Percentiles rank a stretch among this genome's conserved stretches.
phyloP scores from a whole-genome alignment of 441 rosid species.

The Adansonia gregorii region DNA sequence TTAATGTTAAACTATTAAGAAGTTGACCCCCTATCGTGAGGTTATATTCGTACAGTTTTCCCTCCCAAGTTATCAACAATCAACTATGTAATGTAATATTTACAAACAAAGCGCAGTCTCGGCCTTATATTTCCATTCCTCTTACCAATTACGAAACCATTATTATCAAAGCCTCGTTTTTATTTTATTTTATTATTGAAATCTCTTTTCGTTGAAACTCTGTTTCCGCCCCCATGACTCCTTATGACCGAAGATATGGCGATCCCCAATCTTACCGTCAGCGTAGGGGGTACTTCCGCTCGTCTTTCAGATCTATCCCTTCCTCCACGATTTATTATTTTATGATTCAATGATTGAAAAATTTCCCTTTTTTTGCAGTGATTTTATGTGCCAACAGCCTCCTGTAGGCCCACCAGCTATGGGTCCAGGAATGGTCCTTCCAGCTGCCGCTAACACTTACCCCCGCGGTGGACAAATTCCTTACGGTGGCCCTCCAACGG shows the following conservation, averaged over 20 bases:
- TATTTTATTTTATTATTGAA: background rate
- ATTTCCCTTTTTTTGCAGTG: constrained; percentile 44
- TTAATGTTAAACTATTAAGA: no score
- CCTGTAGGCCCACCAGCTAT: constrained; percentile 38
- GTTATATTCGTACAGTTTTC: no score
- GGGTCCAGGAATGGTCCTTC: constrained; percentile 35
- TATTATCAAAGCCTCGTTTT: no score
- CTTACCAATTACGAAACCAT: background rate
- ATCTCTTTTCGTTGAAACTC: background rate
- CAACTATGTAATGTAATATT: no score
- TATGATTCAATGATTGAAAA: background rate
- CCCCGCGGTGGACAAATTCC: constrained; percentile 49
- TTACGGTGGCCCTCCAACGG: constrained; percentile 54
- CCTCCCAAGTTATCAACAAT: no score
- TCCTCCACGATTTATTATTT: background rate
- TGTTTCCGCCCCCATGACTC: constrained; percentile 48
- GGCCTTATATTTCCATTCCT: background rate
- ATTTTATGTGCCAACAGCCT: constrained; percentile 47
- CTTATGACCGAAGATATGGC: constrained; percentile 67
- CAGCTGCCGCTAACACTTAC: constrained; percentile 40
- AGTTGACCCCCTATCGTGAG: no score
- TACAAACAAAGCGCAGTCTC: background rate
- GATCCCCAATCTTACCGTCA: constrained; percentile 87
- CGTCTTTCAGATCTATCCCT: background rate
- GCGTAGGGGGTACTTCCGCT: constrained; percentile 64